Base-by-base conservation (phyloP, 2,329 filamentous ascomycete species). In the Epicoccum sorghinum region DNA sequence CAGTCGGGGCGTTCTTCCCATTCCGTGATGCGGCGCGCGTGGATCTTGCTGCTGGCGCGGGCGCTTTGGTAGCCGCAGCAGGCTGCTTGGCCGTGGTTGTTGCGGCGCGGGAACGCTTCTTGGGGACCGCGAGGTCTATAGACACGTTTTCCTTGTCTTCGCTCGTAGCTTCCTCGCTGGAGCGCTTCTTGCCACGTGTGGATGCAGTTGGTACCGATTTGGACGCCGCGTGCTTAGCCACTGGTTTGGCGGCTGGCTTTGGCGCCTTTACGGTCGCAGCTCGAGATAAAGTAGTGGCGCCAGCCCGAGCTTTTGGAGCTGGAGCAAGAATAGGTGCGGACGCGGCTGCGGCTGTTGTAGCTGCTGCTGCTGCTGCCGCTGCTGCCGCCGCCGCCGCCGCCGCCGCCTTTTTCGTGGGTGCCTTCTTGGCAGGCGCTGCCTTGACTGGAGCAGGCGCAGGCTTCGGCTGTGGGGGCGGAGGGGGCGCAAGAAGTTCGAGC, bases 401-500 rank as follows among this genome's bases (percentile, higher is more conserved):
- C 7, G 45, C 38, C 30, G 53, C 39, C 35, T 60, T 64, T 41
- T 64, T 62, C 4, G 58, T 30, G 10, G 55, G 47, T 39, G 35
- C 47, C 23, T 59, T 64, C 47, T 64, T 62, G 7, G 58, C 35
- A n/a, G 55, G 48, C 23, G 55, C 55, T 36, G 51, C 37, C 50
- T 62, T 66, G 32, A 40, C 37, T 9, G 52, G 39, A 35, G 51
- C 38, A n/a, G 55, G 42, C 10, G 53, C 62, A 37, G 52, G 39
- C 35, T 55, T 54, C 29, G 49, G 37, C 14, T 56, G 51, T 39
- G 55, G 41, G 6, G 57, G 47, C 8, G 57, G 44, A 27, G 50
- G 43, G 1, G 48, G 49, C 33, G 83, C 79, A 5, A 93, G 73
- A 7, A 98, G 80, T 39, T 96, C 93, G 51, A 87, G 86, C 82